Conservation (phyloP, 768 basidiomycete species). For the Polyporus arcularius region DNA sequence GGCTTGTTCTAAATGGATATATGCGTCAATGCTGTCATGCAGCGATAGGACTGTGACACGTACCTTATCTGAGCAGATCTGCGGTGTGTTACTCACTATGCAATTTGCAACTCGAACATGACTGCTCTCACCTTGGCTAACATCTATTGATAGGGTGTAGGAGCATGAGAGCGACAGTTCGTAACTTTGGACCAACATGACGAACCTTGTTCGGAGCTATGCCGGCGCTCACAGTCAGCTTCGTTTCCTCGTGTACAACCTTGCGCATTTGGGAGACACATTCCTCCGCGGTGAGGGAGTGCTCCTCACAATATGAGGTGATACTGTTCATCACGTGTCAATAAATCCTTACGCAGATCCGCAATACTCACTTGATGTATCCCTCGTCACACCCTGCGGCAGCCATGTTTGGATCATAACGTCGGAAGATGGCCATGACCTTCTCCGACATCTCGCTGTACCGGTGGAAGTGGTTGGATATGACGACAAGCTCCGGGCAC, state of each 20-base stretch:
- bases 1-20: slow-evolving; percentile 74
- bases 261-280: slow-evolving; percentile 81
- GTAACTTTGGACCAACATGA: not conserved
- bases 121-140: slow-evolving; percentile 73
- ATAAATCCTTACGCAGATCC: not conserved
- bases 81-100: not conserved
- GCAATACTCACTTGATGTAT: slow-evolving; percentile 74
- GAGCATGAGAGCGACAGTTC: not conserved
- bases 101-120: not conserved
- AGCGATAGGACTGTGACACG: not conserved
- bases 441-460: slow-evolving; percentile 71
- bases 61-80: slow-evolving; percentile 95
- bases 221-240: slow-evolving; percentile 90
- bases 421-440: slow-evolving; percentile 67
- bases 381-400: slow-evolving; percentile 87
- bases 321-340: slow-evolving; percentile 50
- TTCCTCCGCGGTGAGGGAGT: slow-evolving; percentile 62
- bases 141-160: slow-evolving; percentile 50
- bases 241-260: slow-evolving; percentile 74
- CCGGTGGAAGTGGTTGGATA: slow-evolving; percentile 55
- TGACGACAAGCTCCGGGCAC: slow-evolving; percentile 82
- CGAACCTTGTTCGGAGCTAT: slow-evolving; percentile 93
- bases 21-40: not conserved
- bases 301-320: slow-evolving; percentile 76
- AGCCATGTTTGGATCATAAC: slow-evolving; percentile 77